phyloP scores from a whole-genome alignment of 768 basidiomycete species.

The Hypholoma fasciculare region DNA sequence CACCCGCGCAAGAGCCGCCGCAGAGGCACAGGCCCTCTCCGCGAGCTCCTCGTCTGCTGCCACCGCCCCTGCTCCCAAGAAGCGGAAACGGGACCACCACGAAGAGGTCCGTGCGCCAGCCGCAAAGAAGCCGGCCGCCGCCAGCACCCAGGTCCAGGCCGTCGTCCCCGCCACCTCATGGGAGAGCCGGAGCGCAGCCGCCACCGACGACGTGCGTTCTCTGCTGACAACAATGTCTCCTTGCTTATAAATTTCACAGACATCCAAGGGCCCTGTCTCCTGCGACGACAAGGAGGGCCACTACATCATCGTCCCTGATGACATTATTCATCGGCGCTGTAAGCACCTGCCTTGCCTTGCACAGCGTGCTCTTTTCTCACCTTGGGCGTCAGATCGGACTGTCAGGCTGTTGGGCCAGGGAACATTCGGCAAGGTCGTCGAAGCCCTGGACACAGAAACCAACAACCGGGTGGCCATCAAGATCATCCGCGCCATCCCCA shows the following conservation, averaged over 20 bases:
- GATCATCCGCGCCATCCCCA: constrained; percentile 97
- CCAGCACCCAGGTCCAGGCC: constrained; percentile 47
- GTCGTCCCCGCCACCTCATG: constrained; percentile 60
- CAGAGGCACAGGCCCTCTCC: constrained; percentile 79
- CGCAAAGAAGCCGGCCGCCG: constrained; percentile 56
- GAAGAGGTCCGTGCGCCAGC: constrained; percentile 72
- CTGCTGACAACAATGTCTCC: constrained; percentile 22
- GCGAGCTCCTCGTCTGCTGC: constrained; percentile 64
- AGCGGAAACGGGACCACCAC: constrained; percentile 76
- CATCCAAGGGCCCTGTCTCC: constrained; percentile 64
- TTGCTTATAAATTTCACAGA: constrained; percentile 38
- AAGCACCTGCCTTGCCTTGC: constrained; percentile 28
- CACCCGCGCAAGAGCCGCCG: constrained; percentile 83
- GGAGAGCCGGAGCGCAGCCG: constrained; percentile 64
- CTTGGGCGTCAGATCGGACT: constrained; percentile 72
- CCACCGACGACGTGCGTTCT: constrained; percentile 66
- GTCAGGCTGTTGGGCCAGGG: constrained; percentile 92
- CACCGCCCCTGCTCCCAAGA: constrained; percentile 76
- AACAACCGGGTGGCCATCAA: constrained; percentile 91
- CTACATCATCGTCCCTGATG: constrained; percentile 92
- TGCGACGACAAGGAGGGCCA: constrained; percentile 99
- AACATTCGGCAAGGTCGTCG: constrained; percentile 98
- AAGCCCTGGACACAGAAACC: constrained; percentile 80
- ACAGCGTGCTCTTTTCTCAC: constrained; percentile 12
- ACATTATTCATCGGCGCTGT: constrained; percentile 87